These are phyloP conservation scores for Lyophyllum shimeji DNA, from an alignment of 768 basidiomycete species.

Conservation along the genomic window DNA sequence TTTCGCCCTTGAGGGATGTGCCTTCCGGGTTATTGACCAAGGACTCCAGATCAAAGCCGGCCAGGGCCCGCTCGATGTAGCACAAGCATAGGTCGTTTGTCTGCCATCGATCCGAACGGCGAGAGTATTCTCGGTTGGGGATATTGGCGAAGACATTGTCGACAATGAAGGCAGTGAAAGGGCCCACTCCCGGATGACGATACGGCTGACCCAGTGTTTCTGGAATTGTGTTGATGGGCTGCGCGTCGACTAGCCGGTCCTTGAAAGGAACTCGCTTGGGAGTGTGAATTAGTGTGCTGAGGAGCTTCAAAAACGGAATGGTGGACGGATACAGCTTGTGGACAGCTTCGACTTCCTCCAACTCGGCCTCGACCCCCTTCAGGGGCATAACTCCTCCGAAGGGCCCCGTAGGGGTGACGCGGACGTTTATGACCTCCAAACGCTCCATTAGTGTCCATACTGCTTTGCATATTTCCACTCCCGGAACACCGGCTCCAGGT, in stretches of 20 bases:
- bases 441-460: slow-evolving; percentile 87
- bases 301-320: slow-evolving; percentile 81
- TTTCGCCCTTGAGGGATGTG: slow-evolving; percentile 48
- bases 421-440: slow-evolving; percentile 79
- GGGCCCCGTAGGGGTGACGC: slow-evolving; percentile 37
- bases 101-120: slow-evolving; percentile 79
- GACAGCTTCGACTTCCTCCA: slow-evolving; percentile 84
- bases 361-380: slow-evolving; percentile 82
- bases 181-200: slow-evolving; percentile 75
- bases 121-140: slow-evolving; percentile 69
- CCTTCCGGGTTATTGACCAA: slow-evolving; percentile 61
- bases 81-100: slow-evolving; percentile 83
- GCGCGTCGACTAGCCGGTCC: slow-evolving; percentile 57
- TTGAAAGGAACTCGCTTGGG: slow-evolving; percentile 68
- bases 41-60: slow-evolving; percentile 77
- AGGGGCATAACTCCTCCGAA: slow-evolving; percentile 48
- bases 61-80: slow-evolving; percentile 83
- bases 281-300: slow-evolving; percentile 82
- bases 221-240: slow-evolving; percentile 73
- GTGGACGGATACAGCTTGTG: slow-evolving; percentile 85
- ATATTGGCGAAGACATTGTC: slow-evolving; percentile 87
- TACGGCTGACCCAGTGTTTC: slow-evolving; percentile 80
- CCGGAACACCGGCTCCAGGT: slow-evolving; percentile 70
- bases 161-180: slow-evolving; percentile 83
- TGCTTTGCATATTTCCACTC: slow-evolving; percentile 77